Evolutionary conservation across 2,329 filamentous ascomycete genomes (phyloP), one percentile per base, ranked within the genome.

Genomic region (Colletotrichum lini): DNA sequence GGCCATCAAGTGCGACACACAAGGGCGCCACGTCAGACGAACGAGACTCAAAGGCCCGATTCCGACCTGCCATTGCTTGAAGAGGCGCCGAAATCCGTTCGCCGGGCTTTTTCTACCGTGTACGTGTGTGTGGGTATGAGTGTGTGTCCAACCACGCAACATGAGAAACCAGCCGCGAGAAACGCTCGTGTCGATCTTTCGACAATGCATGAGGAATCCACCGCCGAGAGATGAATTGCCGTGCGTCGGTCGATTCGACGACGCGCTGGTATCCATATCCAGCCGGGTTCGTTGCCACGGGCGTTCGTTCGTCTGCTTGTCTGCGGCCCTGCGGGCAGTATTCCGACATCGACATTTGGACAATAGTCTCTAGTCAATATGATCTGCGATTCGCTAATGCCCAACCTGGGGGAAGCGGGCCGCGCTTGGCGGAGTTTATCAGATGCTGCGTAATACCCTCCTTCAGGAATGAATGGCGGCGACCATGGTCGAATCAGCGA

Each of bases 401-500:
- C 54, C 38, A 54, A 35, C 16, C 52, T 42, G 26, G 50, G 57
- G 50, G 23, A 16, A 18, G 30, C 30, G 30, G 30, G 30, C 30
- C 13, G 4, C 8, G 4, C 44, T 49, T 21, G 18, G 30, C 38
- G 52, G 10, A 12, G 18, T 10, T 35, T 35, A 35, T 35, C 30
- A 35, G 35, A 10, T 38, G 35, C 35, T 2, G 35, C 35, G 26
- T 40, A 35, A 45, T 71, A 64, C 50, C 45, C 35, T 53, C 56
- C 35, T 62, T 42, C 57, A 58, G 18, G 50, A 12, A 53, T 40
- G 16, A 53, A 45, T 21, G 64, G 45, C 64, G 57, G 50, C 58
- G n/a, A 52, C 13, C 69, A 70, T 26, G 44, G 54, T 54, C 59
- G 42, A 70, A 72, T 69, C 47, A 72, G 47, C n/a, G 54, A 65